Percentiles rank a stretch among this genome's conserved stretches.
These are phyloP conservation scores for Zelopaecilomyces penicillatus DNA, from an alignment of 2,329 filamentous ascomycete genomes.

Conservation along the genomic window DNA sequence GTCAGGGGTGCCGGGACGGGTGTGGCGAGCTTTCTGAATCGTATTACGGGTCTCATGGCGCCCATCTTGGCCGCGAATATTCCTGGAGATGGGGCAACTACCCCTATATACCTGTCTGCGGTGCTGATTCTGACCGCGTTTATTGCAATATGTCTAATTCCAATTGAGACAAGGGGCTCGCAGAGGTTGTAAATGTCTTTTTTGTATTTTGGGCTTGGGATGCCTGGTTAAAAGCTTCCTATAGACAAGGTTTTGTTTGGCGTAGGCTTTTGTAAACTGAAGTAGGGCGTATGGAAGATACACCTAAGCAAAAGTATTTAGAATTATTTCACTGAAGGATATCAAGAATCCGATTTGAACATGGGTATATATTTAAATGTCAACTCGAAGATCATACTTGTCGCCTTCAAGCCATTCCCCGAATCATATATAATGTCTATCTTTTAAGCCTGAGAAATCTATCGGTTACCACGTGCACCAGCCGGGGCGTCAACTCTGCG, in stretches of 20 bases:
- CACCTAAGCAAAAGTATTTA: no score
- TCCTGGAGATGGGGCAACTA: constrained; percentile 48
- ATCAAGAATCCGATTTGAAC: no score
- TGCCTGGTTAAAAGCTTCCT: no score
- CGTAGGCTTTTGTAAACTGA: no score
- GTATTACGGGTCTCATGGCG: constrained; percentile 57
- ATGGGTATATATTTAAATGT: no score
- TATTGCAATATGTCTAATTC: constrained; percentile 50
- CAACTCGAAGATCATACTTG: no score
- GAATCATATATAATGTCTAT: no score
- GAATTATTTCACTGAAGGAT: no score
- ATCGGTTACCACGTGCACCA: constrained; percentile 48
- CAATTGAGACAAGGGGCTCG: constrained; percentile 54
- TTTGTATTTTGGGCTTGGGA: background rate
- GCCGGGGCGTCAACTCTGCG: constrained; percentile 53
- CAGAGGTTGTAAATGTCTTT: constrained; percentile 39
- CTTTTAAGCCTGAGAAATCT: background rate
- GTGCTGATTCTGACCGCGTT: constrained; percentile 51
- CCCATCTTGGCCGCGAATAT: constrained; percentile 58
- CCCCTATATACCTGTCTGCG: constrained; percentile 50
- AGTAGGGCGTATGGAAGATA: no score
- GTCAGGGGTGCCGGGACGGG: constrained; percentile 65
- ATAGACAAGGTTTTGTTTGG: no score
- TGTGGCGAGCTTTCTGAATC: constrained; percentile 63
- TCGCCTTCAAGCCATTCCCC: no score